These are phyloP conservation scores for Beta lomatogona DNA, from an alignment of 179 eudicot species.

Conservation along the genomic window DNA sequence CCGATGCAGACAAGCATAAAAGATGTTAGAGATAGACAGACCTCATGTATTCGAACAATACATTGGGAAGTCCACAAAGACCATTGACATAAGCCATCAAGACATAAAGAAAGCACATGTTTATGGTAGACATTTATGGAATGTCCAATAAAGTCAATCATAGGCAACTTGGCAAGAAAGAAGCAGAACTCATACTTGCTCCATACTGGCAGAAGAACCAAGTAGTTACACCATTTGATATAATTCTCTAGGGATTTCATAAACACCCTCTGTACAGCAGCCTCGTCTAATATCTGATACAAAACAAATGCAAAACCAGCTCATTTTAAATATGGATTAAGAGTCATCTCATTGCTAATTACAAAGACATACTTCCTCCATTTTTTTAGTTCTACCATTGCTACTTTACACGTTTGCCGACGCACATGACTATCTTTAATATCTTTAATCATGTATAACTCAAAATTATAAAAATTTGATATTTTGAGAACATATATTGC, in stretches of 20 bases:
- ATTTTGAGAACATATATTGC: no score
- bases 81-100: not conserved
- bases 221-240: conserved; percentile 89
- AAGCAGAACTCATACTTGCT: conserved; percentile 59
- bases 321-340: not conserved
- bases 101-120: not conserved
- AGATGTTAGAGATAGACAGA: not conserved
- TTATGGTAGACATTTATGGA: not conserved
- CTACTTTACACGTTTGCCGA: no score
- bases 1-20: not conserved
- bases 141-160: not conserved
- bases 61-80: not conserved
- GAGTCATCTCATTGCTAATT: not conserved
- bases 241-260: conserved; percentile 90
- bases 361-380: no score
- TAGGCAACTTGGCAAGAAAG: not conserved
- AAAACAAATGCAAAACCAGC: conserved; percentile 24
- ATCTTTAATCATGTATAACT: no score
- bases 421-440: no score
- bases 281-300: conserved; percentile 92
- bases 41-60: not conserved
- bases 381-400: no score
- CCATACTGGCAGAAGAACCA: conserved; percentile 85
- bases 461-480: no score
- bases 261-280: conserved; percentile 83